phyloP scores from a whole-genome alignment of 805 yeast genomes.

The Candida ovalis region DNA sequence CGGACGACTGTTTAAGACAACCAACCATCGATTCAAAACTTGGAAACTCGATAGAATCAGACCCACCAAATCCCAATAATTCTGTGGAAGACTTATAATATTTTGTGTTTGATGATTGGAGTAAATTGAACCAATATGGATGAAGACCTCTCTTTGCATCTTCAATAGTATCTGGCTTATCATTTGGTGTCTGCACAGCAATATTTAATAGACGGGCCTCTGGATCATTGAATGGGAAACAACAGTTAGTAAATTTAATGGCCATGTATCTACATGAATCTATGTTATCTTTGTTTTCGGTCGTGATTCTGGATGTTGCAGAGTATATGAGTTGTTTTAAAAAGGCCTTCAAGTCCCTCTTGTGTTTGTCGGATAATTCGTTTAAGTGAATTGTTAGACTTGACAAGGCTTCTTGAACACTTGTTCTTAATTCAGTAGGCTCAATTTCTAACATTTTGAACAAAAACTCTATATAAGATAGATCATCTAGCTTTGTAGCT shows the following conservation, averaged over 20 bases:
- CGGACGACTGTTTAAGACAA: conserved; percentile 25
- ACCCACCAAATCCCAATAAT: background rate
- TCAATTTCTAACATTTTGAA: conserved; percentile 71
- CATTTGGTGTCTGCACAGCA: conserved; percentile 48
- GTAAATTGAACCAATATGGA: conserved; percentile 72
- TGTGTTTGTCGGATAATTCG: conserved; percentile 35
- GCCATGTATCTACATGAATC: conserved; percentile 60
- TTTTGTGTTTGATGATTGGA: conserved; percentile 40
- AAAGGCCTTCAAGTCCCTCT: conserved; percentile 37
- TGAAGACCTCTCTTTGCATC: conserved; percentile 78
- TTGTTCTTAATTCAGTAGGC: conserved; percentile 52
- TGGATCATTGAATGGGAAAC: conserved; percentile 64
- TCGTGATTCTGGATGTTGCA: conserved; percentile 22
- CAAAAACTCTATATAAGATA: conserved; percentile 57
- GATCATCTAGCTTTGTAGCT: conserved; percentile 41
- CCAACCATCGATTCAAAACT: conserved; percentile 39
- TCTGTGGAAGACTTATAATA: conserved; percentile 39
- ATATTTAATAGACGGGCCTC: conserved; percentile 66
- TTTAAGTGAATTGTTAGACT: conserved; percentile 49
- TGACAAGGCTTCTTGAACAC: conserved; percentile 70
- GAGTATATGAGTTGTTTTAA: conserved; percentile 22
- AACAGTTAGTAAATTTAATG: conserved; percentile 58
- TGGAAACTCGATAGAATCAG: conserved; percentile 49
- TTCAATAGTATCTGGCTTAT: conserved; percentile 70
- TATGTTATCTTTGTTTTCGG: conserved; percentile 27